Conservation (phyloP, 768 basidiomycete species). For the Grammothele lineata region DNA sequence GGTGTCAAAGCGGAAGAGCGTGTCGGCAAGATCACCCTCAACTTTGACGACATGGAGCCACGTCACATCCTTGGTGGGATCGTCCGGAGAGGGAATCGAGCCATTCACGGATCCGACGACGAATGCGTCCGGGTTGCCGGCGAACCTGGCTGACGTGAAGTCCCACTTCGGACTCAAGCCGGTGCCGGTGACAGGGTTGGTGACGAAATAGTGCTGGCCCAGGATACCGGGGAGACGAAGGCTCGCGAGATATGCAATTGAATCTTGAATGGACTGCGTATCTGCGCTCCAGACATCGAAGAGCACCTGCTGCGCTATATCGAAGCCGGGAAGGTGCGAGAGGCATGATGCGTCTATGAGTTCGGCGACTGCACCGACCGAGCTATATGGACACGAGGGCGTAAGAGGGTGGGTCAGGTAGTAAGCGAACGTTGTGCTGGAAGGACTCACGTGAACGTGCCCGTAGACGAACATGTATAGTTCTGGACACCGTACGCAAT, state of each 20-base stretch:
- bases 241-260: constrained; percentile 18
- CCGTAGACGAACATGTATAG: constrained; percentile 43
- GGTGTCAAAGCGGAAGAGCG: constrained; percentile 27
- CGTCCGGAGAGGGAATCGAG: constrained; percentile 24
- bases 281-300: constrained; percentile 15
- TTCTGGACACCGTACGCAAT: constrained; percentile 51
- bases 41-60: constrained; percentile 32
- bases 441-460: constrained; percentile 38
- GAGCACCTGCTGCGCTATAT: constrained; percentile 13
- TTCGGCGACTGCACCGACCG: constrained; percentile 35
- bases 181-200: constrained; percentile 25
- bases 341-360: constrained; percentile 31
- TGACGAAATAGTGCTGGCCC: constrained; percentile 36
- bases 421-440: background rate
- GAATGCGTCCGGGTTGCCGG: constrained; percentile 20
- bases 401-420: background rate
- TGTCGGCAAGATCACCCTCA: constrained; percentile 23
- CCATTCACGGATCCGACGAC: constrained; percentile 23
- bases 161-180: constrained; percentile 32
- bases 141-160: constrained; percentile 24
- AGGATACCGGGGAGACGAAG: constrained; percentile 20
- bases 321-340: constrained; percentile 13
- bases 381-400: constrained; percentile 26
- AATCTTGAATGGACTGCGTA: constrained; percentile 15
- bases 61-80: constrained; percentile 27